Evolutionary conservation across 805 yeast genomes (phyloP).

Genomic region (Clavispora vitiphila): DNA sequence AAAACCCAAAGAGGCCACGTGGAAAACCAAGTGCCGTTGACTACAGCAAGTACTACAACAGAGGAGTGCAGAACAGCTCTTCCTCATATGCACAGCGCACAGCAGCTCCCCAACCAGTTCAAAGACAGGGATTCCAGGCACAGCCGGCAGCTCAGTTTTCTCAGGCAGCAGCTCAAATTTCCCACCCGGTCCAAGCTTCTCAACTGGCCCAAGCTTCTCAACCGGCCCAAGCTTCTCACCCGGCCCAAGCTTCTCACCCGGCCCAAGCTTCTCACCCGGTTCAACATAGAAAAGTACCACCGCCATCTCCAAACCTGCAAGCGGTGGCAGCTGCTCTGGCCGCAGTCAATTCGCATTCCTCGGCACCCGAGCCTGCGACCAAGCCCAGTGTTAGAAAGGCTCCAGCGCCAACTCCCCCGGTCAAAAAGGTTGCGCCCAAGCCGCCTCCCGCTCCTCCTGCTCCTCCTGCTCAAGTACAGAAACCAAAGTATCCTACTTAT

Average conservation of each 20-base stretch:
- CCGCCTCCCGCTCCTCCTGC: slow-evolving; percentile 67
- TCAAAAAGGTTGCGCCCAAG: slow-evolving; percentile 30
- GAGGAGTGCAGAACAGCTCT: slow-evolving; percentile 17
- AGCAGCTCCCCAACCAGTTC: slow-evolving; percentile 11
- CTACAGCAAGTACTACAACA: slow-evolving; percentile 38
- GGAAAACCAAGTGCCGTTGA: slow-evolving; percentile 39
- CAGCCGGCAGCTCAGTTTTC: slow-evolving; percentile 4
- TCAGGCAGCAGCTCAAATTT: slow-evolving; percentile 10
- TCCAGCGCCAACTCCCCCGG: slow-evolving; percentile 61
- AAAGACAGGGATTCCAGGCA: background rate
- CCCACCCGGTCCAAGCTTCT: slow-evolving; percentile 6
- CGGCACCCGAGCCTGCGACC: slow-evolving; percentile 8
- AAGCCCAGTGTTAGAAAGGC: slow-evolving; percentile 25
- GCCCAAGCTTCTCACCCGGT: background rate
- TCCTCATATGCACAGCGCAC: background rate
- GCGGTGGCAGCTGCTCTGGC: background rate
- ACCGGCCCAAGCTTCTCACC: slow-evolving; percentile 12
- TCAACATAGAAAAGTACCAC: slow-evolving; percentile 1
- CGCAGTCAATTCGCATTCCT: background rate
- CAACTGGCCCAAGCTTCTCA: slow-evolving; percentile 9
- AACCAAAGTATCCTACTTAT: slow-evolving; percentile 70
- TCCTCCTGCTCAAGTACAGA: slow-evolving; percentile 26
- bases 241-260: slow-evolving; percentile 3
- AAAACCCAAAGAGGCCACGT: slow-evolving; percentile 72
- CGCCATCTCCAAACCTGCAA: slow-evolving; percentile 3